phyloP scores from a whole-genome alignment of 352 stramenopile genomes.

The Phytophthora litchii region DNA sequence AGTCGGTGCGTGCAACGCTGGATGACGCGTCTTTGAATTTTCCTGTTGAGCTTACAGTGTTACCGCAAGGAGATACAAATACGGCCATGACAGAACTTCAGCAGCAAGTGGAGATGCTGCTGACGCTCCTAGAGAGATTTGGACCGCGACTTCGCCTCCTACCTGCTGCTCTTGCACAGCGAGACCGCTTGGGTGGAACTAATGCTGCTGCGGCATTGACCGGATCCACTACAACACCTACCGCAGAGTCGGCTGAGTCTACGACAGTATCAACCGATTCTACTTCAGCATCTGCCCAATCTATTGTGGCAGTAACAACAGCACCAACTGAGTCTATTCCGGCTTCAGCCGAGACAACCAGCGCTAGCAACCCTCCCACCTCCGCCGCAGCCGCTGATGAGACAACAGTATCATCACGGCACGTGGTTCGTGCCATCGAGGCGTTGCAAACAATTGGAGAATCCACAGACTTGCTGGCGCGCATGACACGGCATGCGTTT shows the following conservation, averaged over 20 bases:
- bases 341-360: neutral
- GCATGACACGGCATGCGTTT: slow-evolving; percentile 57
- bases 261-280: neutral
- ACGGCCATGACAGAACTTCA: slow-evolving; percentile 42
- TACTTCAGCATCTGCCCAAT: neutral
- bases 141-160: slow-evolving; percentile 52
- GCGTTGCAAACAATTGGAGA: slow-evolving; percentile 63
- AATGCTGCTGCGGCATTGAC: neutral
- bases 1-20: slow-evolving; percentile 49
- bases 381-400: neutral
- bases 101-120: slow-evolving; percentile 55
- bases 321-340: neutral
- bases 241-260: neutral
- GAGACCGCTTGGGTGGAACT: slow-evolving; percentile 27
- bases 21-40: slow-evolving; percentile 46
- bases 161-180: slow-evolving; percentile 46
- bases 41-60: slow-evolving; percentile 19
- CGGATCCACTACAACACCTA: slow-evolving; percentile 3
- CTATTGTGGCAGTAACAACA: neutral
- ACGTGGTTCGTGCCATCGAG: slow-evolving; percentile 53
- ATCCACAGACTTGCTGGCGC: slow-evolving; percentile 49
- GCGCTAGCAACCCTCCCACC: neutral
- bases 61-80: slow-evolving; percentile 27
- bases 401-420: slow-evolving; percentile 24
- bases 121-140: slow-evolving; percentile 54